Conservation (phyloP, 2,329 filamentous ascomycete species). For the Ascochyta fabae region DNA sequence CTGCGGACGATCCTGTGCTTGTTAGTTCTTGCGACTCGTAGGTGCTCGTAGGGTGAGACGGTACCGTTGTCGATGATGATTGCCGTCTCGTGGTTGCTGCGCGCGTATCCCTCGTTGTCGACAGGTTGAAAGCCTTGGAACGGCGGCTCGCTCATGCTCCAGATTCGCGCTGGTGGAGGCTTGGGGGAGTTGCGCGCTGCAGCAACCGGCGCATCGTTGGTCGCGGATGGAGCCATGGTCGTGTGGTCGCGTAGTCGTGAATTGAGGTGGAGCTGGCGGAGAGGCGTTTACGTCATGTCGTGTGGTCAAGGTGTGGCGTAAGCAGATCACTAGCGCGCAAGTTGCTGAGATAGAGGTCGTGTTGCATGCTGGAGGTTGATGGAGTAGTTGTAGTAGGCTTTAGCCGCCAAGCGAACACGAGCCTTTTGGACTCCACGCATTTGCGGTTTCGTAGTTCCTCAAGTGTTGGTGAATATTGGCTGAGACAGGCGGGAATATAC, state of each 20-base stretch:
- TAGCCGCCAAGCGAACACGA: too few relatives aligned
- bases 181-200: slow-evolving; percentile 59
- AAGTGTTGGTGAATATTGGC: too few relatives aligned
- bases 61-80: slow-evolving; percentile 98
- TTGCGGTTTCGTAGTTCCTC: too few relatives aligned
- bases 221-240: slow-evolving; percentile 48
- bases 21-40: slow-evolving; percentile 21
- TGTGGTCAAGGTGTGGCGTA: slow-evolving; percentile 19
- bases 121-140: slow-evolving; percentile 65
- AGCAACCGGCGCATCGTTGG: slow-evolving; percentile 47
- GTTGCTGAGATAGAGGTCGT: slow-evolving; percentile 17
- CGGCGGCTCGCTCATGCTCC: slow-evolving; percentile 63
- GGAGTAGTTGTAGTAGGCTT: slow-evolving; percentile 17
- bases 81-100: slow-evolving; percentile 68
- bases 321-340: slow-evolving; percentile 24
- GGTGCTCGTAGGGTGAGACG: neutral
- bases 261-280: slow-evolving; percentile 15
- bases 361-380: slow-evolving; percentile 26
- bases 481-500: neutral
- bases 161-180: slow-evolving; percentile 59
- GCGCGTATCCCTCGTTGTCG: slow-evolving; percentile 72
- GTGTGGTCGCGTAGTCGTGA: slow-evolving; percentile 25
- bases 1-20: slow-evolving; percentile 75
- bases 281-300: slow-evolving; percentile 37
- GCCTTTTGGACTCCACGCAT: too few relatives aligned